Base-by-base conservation (phyloP, 129 eudicot species). In the Ambrosia trifida region DNA sequence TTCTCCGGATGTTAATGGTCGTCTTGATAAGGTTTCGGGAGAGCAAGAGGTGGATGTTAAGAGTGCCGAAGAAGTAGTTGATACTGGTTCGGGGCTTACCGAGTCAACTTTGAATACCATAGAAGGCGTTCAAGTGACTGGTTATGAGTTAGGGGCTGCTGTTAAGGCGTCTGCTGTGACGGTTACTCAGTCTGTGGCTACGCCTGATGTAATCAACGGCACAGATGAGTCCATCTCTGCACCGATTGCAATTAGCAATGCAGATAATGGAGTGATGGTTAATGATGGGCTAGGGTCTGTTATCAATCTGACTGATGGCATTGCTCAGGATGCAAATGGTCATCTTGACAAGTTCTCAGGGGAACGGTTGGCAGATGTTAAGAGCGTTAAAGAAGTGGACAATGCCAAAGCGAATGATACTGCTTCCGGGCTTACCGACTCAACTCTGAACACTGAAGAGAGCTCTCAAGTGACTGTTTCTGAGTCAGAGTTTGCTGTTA, bases 191-290 rank as follows among this genome's bases (percentile, higher is more conserved):
- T 50, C 65, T 40, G 18, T 20, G 11, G 20, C 68, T 16, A 24
- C 28, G 28, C 28, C 28, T 24, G 28, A 24, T 24, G 28, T 24
- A 24, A 24, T 24, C 28, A 24, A 24, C 28, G 28, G 28, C 1
- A 24, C 28, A 24, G 28, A 24, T 24, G 28, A 24, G 28, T 24
- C 28, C 28, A 0, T 24, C 28, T 24, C 28, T 24, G 47, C 62
- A n/a, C 45, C 61, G n/a, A 19, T 46, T 59, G 46, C 53, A 76
- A 64, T 76, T 68, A 11, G 43, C 54, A 14, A 68, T 61, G 38
- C 75, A 36, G 64, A 68, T 18, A 9, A 62, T 61, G 30, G 49
- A 60, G 66, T 69, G 76, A 61, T 62, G 47, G 66, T 40, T 61
- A 40, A 49, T 69, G 71, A 36, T 69, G 72, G 59, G 18, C 66